phyloP scores from a whole-genome alignment of 2,329 filamentous ascomycete species.

The Colletotrichum chlorophyti region DNA sequence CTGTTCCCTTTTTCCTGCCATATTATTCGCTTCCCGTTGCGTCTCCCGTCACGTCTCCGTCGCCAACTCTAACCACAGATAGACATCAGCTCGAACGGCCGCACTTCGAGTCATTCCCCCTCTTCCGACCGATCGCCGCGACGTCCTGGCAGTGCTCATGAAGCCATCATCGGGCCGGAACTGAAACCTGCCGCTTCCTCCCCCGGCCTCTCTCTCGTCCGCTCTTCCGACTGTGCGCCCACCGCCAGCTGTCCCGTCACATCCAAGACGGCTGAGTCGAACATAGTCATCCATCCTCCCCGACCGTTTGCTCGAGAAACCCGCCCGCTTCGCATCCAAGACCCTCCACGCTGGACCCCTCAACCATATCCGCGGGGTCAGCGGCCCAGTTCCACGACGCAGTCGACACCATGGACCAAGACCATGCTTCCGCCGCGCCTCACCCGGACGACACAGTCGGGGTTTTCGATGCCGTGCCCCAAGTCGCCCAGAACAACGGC shows the following conservation, averaged over 20 bases:
- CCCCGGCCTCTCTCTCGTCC: conserved; percentile 11
- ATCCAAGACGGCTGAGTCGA: background rate
- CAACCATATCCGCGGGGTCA: conserved; percentile 55
- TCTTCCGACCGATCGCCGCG: conserved; percentile 7
- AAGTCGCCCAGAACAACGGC: conserved; percentile 44
- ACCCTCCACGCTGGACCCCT: conserved; percentile 58
- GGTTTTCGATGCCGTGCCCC: conserved; percentile 55
- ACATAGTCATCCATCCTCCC: conserved; percentile 21
- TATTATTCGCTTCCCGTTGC: conserved; percentile 7
- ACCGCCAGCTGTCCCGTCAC: conserved; percentile 6
- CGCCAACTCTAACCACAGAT: conserved; percentile 10
- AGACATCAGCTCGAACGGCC: conserved; percentile 1
- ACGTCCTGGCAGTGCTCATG: conserved; percentile 21
- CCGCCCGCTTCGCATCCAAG: conserved; percentile 20
- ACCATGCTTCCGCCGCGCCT: conserved; percentile 43
- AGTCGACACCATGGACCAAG: conserved; percentile 59
- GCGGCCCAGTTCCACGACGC: conserved; percentile 60
- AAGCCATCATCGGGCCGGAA: conserved; percentile 25
- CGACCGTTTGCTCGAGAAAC: conserved; percentile 29
- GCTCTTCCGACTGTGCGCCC: background rate
- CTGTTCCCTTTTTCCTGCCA: conserved; percentile 13
- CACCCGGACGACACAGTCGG: conserved; percentile 57
- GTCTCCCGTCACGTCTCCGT: conserved; percentile 1
- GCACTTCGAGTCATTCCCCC: conserved; percentile 6
- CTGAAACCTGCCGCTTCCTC: conserved; percentile 24